Evolutionary conservation across 2,329 filamentous ascomycete species (phyloP), one percentile per base, ranked within the genome.

Genomic region (Penicillium sp.): DNA sequence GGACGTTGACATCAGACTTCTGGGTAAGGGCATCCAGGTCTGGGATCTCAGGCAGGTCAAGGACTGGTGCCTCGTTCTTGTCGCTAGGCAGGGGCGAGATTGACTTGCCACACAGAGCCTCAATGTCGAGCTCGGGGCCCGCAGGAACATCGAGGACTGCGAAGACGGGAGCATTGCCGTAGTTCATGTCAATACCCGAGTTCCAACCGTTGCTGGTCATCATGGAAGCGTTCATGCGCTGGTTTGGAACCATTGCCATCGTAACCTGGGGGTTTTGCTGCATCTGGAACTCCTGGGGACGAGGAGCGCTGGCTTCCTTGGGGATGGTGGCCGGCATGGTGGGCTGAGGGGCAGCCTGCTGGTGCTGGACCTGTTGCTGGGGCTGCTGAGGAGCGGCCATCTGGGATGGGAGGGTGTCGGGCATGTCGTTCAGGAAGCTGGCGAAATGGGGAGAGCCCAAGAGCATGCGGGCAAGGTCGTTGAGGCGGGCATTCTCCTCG

Each of bases 191-290:
- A 40, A 81, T 79, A 2, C 78, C 79, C 6, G 79, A 78, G 66
- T 80, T 80, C 79, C 80, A 83, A 24, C 78, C 75, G 45, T 69
- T 71, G 58, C 70, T 77, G 64, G 72, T 75, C 50, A 93, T 76
- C 70, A 95, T 84, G 79, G 88, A 87, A 70, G 93, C 89, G 72
- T 96, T 91, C 77, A 93, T 83, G 56, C 81, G 84, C 69, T 91
- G 88, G 78, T 96, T 92, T 1, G 92, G 91, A 51, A 96, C 88
- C 85, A 93, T 90, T 61, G 90, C 87, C 85, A 96, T 91, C 72
- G 89, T 89, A 67, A 93, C 80, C 61, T 86, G 85, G 28, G 81
- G 76, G 68, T 78, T 89, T 74, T 91, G 89, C 66, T 89, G 85
- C 69, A 86, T 83, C 56, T 86, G 83, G 63, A 81, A 78, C 47